Evolutionary conservation across 2,329 filamentous ascomycete species (phyloP), one percentile per base, ranked within the genome.

Genomic region (Atkinsonella texensis): DNA sequence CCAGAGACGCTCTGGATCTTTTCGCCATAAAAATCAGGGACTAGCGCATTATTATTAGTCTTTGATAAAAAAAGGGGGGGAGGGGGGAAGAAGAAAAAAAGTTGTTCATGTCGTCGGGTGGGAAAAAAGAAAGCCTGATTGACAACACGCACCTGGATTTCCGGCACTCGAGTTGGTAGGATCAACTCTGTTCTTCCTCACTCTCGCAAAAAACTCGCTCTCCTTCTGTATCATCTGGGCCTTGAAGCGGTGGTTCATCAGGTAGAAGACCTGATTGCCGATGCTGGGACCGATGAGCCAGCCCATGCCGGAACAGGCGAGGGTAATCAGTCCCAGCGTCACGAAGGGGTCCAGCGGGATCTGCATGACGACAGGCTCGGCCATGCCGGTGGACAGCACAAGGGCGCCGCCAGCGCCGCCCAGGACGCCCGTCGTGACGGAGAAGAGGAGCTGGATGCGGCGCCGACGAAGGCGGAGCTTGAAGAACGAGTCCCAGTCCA

Each of bases 1-100:
- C 88, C 90, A 50, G 83, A 77, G 20, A 97, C 89, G 62, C 89
- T 95, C 49, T 87, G 87, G 61, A 98, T 95, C 77, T 96, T 97
- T 74, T 98, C 93, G 61, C 93, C 93, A 63, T 98, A 98, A 71
- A 95, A 98, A 67, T 98, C 93, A 43, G 91, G 90, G 1, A 95
- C 87, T 77, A 46, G 8, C n/a, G 32, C 5, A 23, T 4, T 23
- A 3, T 3, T 4, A 50, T 65, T 54, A 65, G 59, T 17, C 46
- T n/a, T 20, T 23, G 15, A 33, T 13, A 4, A n/a, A 23, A 23
- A 2, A 11, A 28, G 41, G 38, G 28, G n/a, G 32, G 46, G 46
- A 4, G 17, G 32, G 47, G 46, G 4, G 17, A 8, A 28, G 7
- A 8, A 4, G 7, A 28, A 28, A 4, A 8, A 8, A 28, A n/a